Percentiles rank a stretch among this genome's conserved stretches.
phyloP scores from a whole-genome alignment of 2,329 filamentous ascomycete species.

The Ascosphaera pollenicola region DNA sequence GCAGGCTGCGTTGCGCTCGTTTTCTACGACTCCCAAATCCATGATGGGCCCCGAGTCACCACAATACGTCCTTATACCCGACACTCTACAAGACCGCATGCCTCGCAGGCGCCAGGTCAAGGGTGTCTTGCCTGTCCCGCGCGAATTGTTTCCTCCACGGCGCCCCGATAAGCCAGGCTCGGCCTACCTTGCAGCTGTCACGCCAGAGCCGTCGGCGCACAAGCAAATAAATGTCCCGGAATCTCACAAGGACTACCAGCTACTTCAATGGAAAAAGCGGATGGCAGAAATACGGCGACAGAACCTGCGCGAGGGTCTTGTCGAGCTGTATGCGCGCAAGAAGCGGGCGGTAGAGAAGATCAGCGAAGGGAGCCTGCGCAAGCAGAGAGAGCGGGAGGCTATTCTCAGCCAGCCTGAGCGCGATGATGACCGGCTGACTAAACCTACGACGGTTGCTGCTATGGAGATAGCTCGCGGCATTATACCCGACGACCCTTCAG shows the following conservation, averaged over 20 bases:
- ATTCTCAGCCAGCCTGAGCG: constrained; percentile 42
- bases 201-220: constrained; percentile 27
- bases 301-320: constrained; percentile 50
- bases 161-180: constrained; percentile 37
- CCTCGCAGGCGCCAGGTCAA: constrained; percentile 32
- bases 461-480: constrained; percentile 27
- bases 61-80: constrained; percentile 62
- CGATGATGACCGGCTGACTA: constrained; percentile 56
- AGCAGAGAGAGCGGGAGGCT: constrained; percentile 27
- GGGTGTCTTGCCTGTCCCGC: constrained; percentile 64
- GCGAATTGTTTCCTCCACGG: constrained; percentile 49
- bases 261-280: constrained; percentile 42
- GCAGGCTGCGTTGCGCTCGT: constrained; percentile 16
- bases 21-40: constrained; percentile 15
- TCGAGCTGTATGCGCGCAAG: constrained; percentile 47
- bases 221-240: constrained; percentile 1
- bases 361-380: constrained; percentile 21
- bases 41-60: constrained; percentile 53
- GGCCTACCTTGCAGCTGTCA: constrained; percentile 38
- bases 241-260: constrained; percentile 24
- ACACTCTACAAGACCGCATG: constrained; percentile 46
- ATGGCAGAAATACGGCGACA: constrained; percentile 51
- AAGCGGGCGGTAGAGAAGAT: constrained; percentile 18
- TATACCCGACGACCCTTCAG: constrained; percentile 38
- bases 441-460: constrained; percentile 36